Evolutionary conservation across 2,329 filamentous ascomycete species (phyloP).

Genomic region (Fusarium sp.): DNA sequence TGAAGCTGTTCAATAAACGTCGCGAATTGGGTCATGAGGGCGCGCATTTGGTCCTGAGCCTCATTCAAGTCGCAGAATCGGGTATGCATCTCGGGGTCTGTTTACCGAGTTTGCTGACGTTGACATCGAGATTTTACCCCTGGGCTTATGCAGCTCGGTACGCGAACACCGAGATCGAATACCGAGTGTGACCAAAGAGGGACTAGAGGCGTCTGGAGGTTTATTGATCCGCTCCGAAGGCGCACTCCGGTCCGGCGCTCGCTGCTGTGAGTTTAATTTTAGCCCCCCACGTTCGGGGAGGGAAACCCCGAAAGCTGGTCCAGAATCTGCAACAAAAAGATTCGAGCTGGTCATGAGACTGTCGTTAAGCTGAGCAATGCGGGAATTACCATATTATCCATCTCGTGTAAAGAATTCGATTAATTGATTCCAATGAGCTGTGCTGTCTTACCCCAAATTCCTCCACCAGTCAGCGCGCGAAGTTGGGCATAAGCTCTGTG

Average conservation of each 20-base stretch:
- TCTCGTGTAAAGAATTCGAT: constrained; percentile 18
- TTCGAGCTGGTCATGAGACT: constrained; percentile 17
- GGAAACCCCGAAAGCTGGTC: constrained; percentile 25
- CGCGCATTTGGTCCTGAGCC: constrained; percentile 22
- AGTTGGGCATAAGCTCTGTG: rapidly evolving
- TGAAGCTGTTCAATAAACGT: constrained; percentile 26
- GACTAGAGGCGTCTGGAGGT: background rate
- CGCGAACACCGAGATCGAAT: background rate
- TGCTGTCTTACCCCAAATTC: constrained; percentile 3
- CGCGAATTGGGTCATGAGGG: constrained; percentile 13
- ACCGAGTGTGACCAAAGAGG: background rate
- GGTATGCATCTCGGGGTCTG: constrained; percentile 5
- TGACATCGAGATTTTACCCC: constrained; percentile 13
- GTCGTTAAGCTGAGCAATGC: constrained; percentile 9
- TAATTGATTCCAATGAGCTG: background rate
- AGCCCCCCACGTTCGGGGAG: constrained; percentile 23
- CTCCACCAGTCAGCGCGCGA: constrained; percentile 22
- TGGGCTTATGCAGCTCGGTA: constrained; percentile 22
- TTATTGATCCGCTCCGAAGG: background rate
- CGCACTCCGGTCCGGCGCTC: constrained; percentile 7
- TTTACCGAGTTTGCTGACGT: constrained; percentile 19
- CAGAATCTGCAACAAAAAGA: constrained; percentile 29
- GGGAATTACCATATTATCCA: constrained; percentile 19
- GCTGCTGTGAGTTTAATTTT: constrained; percentile 14
- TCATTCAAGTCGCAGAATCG: constrained; percentile 12